Evolutionary conservation across 257 asterid species (phyloP), one percentile per base, ranked within the genome.

Genomic region (Scutellaria baicalensis): DNA sequence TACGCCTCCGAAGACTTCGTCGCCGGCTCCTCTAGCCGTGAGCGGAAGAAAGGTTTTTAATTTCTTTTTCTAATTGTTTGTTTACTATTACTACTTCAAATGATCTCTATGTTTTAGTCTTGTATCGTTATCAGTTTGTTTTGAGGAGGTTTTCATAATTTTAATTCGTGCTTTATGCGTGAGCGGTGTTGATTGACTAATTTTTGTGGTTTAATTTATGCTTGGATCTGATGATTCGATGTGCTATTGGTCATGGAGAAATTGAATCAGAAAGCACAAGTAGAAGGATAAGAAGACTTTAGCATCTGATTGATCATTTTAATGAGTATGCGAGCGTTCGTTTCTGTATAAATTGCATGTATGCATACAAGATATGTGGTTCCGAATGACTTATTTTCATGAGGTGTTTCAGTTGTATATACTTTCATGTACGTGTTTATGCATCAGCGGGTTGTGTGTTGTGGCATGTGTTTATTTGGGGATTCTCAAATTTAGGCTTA

Each of bases 1-100:
- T 94, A 94, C 63, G 98, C 89, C 23, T 94, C 99, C 5, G 99
- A 94, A 50, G 99, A 94, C 75, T 94, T 91, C 23, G 97, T 91
- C 11, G 81, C 93, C 13, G 99, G 97, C 35, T 89, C 99, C 2
- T 88, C 96, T 35, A 82, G 87, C 77, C 93, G 99, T 1, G 99
- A 94, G 77, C 86, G 99, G 74, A 94, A 94, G 84, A 94, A 94
- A 88, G 99, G 99, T 91, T 39, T 55, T 45, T n/a, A n/a, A n/a
- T 52, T 51, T 47, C 0, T 12, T 56, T 12, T 16, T 40, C 12
- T 8, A 13, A 21, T 20, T 60, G 0, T 40, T 38, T 35, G 6
- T 20, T 56, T 45, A 12, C n/a, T n/a, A n/a, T n/a, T n/a, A n/a
- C n/a, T n/a, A n/a, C 8, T 16, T 2, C 6, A 40, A 40, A 12